Evolutionary conservation across 345 rosid species (phyloP).

Genomic region (Mangifera indica): DNA sequence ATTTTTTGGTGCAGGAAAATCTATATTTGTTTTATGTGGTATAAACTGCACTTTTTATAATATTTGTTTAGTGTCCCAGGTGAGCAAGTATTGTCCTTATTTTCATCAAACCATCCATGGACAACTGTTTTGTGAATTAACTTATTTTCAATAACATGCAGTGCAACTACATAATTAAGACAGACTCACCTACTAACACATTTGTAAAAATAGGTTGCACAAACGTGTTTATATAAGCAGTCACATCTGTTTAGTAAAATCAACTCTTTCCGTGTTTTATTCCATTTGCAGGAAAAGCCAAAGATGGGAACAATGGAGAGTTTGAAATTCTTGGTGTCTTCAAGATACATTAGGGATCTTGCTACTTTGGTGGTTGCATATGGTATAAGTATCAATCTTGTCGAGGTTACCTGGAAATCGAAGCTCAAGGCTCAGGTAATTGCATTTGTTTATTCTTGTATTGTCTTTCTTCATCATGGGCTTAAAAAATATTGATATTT

Average conservation of each 20-base stretch:
- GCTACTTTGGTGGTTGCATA: constrained; percentile 98
- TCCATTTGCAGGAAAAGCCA: constrained; percentile 66
- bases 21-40: too few species aligned
- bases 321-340: constrained; percentile 89
- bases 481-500: neutral
- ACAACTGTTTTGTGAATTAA: neutral
- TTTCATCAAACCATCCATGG: neutral
- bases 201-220: neutral
- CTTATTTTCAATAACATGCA: neutral
- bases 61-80: neutral
- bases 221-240: neutral
- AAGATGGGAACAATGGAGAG: constrained; percentile 98
- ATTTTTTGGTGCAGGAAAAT: neutral
- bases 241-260: neutral
- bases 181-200: neutral
- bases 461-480: neutral
- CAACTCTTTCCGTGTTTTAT: constrained; percentile 2
- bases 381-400: constrained; percentile 97
- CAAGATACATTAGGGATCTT: constrained; percentile 85
- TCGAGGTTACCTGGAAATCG: constrained; percentile 98
- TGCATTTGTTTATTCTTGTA: neutral
- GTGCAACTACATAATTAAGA: neutral
- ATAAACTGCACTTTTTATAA: neutral
- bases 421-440: constrained; percentile 98
- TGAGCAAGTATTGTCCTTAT: neutral